phyloP scores from a whole-genome alignment of 495 filamentous ascomycete genomes.

The Haplographium delicatum region DNA sequence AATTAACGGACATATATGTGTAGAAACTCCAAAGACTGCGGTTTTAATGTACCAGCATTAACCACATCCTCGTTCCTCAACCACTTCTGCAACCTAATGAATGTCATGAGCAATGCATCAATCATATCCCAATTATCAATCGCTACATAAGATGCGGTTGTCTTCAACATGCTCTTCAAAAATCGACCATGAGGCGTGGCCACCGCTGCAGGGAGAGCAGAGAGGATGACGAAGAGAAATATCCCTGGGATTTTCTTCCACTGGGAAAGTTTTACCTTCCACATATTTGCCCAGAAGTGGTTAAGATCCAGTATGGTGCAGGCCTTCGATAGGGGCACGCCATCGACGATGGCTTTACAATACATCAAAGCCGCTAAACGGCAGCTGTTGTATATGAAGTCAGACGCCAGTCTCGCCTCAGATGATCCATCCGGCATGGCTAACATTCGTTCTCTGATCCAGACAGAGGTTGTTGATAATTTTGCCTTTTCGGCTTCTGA shows the following conservation, averaged over 20 bases:
- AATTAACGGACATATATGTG: constrained; percentile 26
- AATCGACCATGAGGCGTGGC: constrained; percentile 15
- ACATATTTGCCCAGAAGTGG: constrained; percentile 16
- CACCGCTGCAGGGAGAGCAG: constrained; percentile 15
- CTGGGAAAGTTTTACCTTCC: constrained; percentile 14
- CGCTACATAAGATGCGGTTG: constrained; percentile 1
- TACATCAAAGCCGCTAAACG: constrained; percentile 17
- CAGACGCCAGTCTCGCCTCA: not conserved
- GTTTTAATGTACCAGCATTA: not conserved
- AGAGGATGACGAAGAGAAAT: constrained; percentile 18
- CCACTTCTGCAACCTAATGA: constrained; percentile 19
- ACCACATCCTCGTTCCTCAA: constrained; percentile 5
- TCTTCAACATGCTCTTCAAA: constrained; percentile 21
- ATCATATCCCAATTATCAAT: constrained; percentile 14
- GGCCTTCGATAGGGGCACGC: constrained; percentile 9
- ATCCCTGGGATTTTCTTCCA: constrained; percentile 22
- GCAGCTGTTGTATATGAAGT: constrained; percentile 12
- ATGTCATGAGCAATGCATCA: constrained; percentile 5
- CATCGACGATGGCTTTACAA: constrained; percentile 12
- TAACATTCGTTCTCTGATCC: constrained; percentile 7
- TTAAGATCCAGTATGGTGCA: constrained; percentile 12
- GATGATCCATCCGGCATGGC: constrained; percentile 1
- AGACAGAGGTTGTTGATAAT: constrained; percentile 8
- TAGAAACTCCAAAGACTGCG: constrained; percentile 9
- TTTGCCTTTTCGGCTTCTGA: constrained; percentile 4